Percentiles rank a stretch among this genome's conserved stretches.
Conservation (phyloP, 169 alveolate species). For the Plasmodium adleri region DNA sequence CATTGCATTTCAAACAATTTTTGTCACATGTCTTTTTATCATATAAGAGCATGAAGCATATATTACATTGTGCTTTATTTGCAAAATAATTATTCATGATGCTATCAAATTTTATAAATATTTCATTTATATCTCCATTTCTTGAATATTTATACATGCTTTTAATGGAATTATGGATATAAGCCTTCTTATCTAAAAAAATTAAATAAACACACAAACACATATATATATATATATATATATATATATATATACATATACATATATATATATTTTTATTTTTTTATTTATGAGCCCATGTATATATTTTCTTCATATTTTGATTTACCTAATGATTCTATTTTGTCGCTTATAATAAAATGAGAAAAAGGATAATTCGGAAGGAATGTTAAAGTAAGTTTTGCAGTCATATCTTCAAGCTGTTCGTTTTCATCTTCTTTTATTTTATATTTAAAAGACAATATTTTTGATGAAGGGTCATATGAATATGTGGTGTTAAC, state of each 20-base stretch:
- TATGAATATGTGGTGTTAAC: conserved; percentile 30
- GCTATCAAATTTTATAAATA: conserved; percentile 53
- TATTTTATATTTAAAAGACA: conserved; percentile 43
- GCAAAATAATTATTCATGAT: conserved; percentile 59
- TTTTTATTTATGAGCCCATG: background rate
- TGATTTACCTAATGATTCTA: conserved; percentile 40
- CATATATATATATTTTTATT: background rate
- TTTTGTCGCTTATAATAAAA: conserved; percentile 39
- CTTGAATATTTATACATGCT: conserved; percentile 69
- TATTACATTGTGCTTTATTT: conserved; percentile 62
- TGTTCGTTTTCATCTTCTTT: conserved; percentile 53
- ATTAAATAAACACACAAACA: background rate
- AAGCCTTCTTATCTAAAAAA: conserved; percentile 49
- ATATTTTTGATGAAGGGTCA: conserved; percentile 29
- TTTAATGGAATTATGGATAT: conserved; percentile 60
- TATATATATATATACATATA: background rate
- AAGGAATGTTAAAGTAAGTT: conserved; percentile 25
- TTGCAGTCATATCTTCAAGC: conserved; percentile 55
- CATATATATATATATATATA: background rate
- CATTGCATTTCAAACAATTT: conserved; percentile 42
- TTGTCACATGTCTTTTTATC: conserved; percentile 58
- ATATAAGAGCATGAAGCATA: conserved; percentile 55
- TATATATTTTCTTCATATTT: background rate
- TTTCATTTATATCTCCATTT: conserved; percentile 60
- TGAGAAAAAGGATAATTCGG: conserved; percentile 69